Conservation (phyloP, 805 yeast species). For the Yamadazyma philogaea region DNA sequence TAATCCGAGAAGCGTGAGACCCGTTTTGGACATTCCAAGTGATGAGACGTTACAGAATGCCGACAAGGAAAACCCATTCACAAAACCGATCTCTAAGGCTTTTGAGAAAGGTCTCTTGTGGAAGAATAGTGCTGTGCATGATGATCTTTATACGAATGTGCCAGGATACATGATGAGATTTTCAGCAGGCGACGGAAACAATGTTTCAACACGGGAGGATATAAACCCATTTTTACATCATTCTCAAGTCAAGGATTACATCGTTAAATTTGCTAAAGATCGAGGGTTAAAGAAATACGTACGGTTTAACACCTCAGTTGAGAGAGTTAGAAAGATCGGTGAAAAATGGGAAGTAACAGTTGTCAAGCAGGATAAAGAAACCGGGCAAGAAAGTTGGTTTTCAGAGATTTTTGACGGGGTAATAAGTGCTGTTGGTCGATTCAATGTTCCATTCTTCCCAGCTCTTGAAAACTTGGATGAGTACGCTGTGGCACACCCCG, state of each 20-base stretch:
- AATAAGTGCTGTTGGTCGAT: conserved; percentile 61
- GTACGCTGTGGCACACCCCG: conserved; percentile 44
- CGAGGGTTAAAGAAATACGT: conserved; percentile 28
- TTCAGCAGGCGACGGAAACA: too few relatives aligned
- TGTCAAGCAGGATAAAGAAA: conserved; percentile 17
- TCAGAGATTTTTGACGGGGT: conserved; percentile 54
- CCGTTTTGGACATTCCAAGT: conserved; percentile 14
- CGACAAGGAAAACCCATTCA: conserved; percentile 18
- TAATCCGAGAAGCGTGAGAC: conserved; percentile 30
- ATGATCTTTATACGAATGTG: conserved; percentile 38
- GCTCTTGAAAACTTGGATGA: conserved; percentile 49
- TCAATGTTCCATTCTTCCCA: conserved; percentile 59
- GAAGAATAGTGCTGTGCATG: conserved; percentile 35
- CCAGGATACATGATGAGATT: conserved; percentile 34
- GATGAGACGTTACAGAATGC: conserved; percentile 13
- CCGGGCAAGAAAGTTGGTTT: conserved; percentile 31
- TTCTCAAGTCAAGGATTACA: conserved; percentile 23
- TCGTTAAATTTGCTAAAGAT: conserved; percentile 22
- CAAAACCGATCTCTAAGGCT: not conserved
- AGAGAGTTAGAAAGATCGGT: conserved; percentile 27
- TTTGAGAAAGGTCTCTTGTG: conserved; percentile 25
- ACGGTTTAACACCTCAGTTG: conserved; percentile 40
- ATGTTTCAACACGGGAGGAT: conserved; percentile 27
- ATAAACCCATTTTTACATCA: conserved; percentile 32
- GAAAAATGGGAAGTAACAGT: conserved; percentile 36